Evolutionary conservation across 805 yeast species (phyloP), one percentile per base, ranked within the genome.

Genomic region (Pichia occidentalis): DNA sequence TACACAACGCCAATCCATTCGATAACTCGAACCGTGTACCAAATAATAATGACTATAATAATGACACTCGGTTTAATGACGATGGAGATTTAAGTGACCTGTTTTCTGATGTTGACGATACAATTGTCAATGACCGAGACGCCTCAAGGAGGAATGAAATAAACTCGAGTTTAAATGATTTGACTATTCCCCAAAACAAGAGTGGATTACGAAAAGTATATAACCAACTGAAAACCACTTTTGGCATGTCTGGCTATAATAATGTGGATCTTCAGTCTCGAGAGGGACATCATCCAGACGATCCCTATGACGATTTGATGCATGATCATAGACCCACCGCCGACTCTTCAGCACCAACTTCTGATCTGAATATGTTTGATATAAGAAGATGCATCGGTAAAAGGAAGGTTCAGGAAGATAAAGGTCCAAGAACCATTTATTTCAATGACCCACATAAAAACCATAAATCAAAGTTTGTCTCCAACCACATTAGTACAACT

Each of bases 401-500:
- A 39, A 28, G 36, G 17, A 45, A 42, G 21, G 32, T 34, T 24
- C 49, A 44, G 5, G 53, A 50, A 25, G 54, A 51, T 37, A 27
- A 36, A 13, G 75, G 74, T 7, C 84, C 86, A 21, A 68, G 92
- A 44, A 52, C 68, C n/a, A 79, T 90, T 17, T 68, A 73, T 49
- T 56, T 88, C 34, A 84, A 85, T 65, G 79, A 83, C 53, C 67
- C 67, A 26, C 54, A 60, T 6, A 68, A 75, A 8, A 85, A 85
- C 52, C 50, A 60, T 7, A 60, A 72, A 2, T 68, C 66, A 43
- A 69, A 78, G 3, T 90, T 74, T 61, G 68, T 72, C 40, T 88
- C 79, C 42, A 92, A 92, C 60, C 88, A 88, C 56, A 80, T 92
- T 47, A 83, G 95, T 21, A 94, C 99, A 4, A 88, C 98, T 10